phyloP scores from a whole-genome alignment of 345 rosid species.

The Gossypium rotundifolium region DNA sequence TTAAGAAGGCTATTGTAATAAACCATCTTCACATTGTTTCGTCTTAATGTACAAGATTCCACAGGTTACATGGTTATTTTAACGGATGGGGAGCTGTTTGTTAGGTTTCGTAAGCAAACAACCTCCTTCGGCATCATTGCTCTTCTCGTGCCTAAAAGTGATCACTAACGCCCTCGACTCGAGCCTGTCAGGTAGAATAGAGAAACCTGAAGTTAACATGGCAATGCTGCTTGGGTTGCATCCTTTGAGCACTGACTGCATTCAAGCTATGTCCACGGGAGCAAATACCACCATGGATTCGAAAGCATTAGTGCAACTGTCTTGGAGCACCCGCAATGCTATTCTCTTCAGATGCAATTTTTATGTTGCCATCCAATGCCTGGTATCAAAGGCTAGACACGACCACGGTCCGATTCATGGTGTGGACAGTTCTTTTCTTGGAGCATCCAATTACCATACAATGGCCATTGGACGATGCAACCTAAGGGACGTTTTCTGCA shows the following conservation, averaged over 20 bases:
- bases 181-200: constrained; percentile 78
- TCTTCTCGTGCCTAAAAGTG: constrained; percentile 74
- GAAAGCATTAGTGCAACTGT: constrained; percentile 68
- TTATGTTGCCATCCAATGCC: constrained; percentile 73
- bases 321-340: constrained; percentile 74
- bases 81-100: constrained; percentile 60
- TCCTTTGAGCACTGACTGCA: constrained; percentile 79
- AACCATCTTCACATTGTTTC: constrained; percentile 54
- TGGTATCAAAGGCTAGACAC: constrained; percentile 90
- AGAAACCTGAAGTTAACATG: constrained; percentile 84
- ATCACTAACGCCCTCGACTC: constrained; percentile 55
- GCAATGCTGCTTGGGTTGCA: constrained; percentile 89
- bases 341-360: constrained; percentile 26
- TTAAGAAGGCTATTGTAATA: no score
- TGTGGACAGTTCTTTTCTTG: constrained; percentile 53
- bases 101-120: constrained; percentile 51
- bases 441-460: constrained; percentile 77
- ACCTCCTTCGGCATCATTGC: constrained; percentile 70
- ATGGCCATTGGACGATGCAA: constrained; percentile 81
- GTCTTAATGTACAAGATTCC: constrained; percentile 74
- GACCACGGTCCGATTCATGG: constrained; percentile 64
- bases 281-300: constrained; percentile 86
- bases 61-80: constrained; percentile 32
- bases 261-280: constrained; percentile 63
- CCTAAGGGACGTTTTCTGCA: constrained; percentile 75